Conservation (phyloP, 495 filamentous ascomycete genomes). For the Bryoglossum gracile region DNA sequence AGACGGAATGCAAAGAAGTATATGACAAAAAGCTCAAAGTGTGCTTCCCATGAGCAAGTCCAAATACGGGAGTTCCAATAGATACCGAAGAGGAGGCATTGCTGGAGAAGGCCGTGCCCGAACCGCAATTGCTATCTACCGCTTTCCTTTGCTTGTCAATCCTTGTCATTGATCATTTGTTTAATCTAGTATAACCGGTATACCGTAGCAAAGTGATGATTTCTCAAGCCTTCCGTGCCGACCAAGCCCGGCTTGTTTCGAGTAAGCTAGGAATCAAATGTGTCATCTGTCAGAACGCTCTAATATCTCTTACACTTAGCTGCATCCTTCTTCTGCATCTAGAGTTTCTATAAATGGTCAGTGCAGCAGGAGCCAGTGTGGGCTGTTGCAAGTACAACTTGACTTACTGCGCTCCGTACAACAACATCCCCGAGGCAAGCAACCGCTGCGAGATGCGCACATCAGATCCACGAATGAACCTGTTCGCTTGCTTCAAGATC, state of each 20-base stretch:
- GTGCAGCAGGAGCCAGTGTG: conserved; percentile 2
- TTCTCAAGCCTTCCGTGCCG: conserved; percentile 10
- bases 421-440: conserved; percentile 11
- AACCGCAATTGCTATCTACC: conserved; percentile 16
- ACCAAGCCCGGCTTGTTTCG: conserved; percentile 2
- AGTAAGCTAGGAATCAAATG: neutral
- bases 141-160: conserved; percentile 14
- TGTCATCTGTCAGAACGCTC: conserved; percentile 2
- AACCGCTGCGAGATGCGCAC: conserved; percentile 1
- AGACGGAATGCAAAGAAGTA: neutral
- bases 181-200: conserved; percentile 3
- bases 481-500: conserved; percentile 17
- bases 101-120: conserved; percentile 7
- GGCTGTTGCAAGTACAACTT: conserved; percentile 1
- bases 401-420: neutral
- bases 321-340: neutral
- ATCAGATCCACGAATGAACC: conserved; percentile 18
- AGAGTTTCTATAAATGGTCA: conserved; percentile 1
- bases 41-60: too few species aligned
- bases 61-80: neutral
- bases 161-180: neutral
- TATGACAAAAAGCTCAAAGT: neutral
- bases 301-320: conserved; percentile 1
- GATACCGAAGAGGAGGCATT: conserved; percentile 18
- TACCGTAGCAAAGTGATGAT: neutral